Conservation (phyloP, 1,284 basidiomycete genomes). For the Lentinula novae-zelandiae region DNA sequence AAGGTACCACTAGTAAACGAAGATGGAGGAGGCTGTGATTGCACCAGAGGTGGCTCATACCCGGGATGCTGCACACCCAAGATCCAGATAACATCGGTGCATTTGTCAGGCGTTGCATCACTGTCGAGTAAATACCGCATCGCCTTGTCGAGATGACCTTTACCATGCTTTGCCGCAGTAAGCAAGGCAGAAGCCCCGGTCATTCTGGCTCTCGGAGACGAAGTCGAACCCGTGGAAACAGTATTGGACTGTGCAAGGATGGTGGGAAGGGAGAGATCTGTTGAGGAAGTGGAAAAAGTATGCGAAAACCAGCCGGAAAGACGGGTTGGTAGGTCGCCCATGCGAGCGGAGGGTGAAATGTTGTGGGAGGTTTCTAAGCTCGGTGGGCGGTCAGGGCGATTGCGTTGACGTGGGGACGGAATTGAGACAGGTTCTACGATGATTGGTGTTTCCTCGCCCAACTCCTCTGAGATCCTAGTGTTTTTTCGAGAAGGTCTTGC, state of each 20-base stretch:
- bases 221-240: constrained; percentile 26
- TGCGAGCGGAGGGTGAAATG: constrained; percentile 25
- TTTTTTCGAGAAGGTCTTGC: constrained; percentile 11
- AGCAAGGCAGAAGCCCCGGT: constrained; percentile 43
- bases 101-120: constrained; percentile 79
- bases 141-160: constrained; percentile 73
- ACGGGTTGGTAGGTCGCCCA: constrained; percentile 55
- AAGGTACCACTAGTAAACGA: constrained; percentile 16
- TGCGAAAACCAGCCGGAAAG: constrained; percentile 78
- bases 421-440: constrained; percentile 27
- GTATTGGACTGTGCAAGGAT: constrained; percentile 47
- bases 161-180: constrained; percentile 67
- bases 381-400: constrained; percentile 22
- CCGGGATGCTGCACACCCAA: constrained; percentile 78
- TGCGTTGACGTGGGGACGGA: constrained; percentile 25
- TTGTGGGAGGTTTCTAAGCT: constrained; percentile 21
- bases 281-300: constrained; percentile 64
- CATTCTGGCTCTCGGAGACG: constrained; percentile 42
- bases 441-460: constrained; percentile 23
- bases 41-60: constrained; percentile 50
- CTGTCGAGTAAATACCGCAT: constrained; percentile 82
- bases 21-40: constrained; percentile 25
- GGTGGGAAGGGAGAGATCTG: constrained; percentile 63
- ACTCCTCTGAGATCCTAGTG: constrained; percentile 5
- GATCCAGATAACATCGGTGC: constrained; percentile 78